These are phyloP conservation scores for Smallanthus sonchifolius DNA, from an alignment of 129 eudicot genomes.

Conservation along the genomic window DNA sequence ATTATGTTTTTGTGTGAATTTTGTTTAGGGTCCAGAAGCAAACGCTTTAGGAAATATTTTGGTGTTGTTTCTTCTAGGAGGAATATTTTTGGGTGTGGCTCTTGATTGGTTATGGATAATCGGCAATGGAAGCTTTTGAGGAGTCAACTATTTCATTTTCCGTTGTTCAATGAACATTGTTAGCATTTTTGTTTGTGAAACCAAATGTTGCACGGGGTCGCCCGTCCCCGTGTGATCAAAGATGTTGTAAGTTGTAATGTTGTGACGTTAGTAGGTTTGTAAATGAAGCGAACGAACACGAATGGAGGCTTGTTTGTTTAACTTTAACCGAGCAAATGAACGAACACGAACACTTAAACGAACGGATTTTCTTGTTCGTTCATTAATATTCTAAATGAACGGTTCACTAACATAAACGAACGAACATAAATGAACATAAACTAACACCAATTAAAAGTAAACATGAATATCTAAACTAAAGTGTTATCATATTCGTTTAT, in stretches of 20 bases:
- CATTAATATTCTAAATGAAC: too few species aligned
- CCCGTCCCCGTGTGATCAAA: not conserved
- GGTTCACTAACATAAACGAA: too few species aligned
- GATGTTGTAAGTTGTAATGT: not conserved
- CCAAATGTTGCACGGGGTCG: not conserved
- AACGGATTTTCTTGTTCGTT: too few species aligned
- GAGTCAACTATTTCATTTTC: not conserved
- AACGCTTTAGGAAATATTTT: conserved; percentile 66
- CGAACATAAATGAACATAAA: too few species aligned
- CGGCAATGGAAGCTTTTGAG: conserved; percentile 37
- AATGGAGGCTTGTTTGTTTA: too few species aligned
- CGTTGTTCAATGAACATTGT: not conserved
- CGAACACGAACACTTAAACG: too few species aligned
- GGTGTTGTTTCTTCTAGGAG: conserved; percentile 54
- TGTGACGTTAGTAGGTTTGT: too few species aligned
- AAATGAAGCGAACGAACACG: too few species aligned
- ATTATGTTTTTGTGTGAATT: not conserved
- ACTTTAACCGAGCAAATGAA: too few species aligned
- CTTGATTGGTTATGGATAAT: conserved; percentile 82
- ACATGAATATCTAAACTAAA: too few species aligned
- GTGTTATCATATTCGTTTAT: too few species aligned
- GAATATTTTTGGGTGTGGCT: conserved; percentile 57
- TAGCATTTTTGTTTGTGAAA: not conserved
- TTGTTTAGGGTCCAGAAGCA: conserved; percentile 67
- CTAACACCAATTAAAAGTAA: too few species aligned